These are phyloP conservation scores for Castanea sativa DNA, from an alignment of 306 rosid genomes.

Conservation along the genomic window DNA sequence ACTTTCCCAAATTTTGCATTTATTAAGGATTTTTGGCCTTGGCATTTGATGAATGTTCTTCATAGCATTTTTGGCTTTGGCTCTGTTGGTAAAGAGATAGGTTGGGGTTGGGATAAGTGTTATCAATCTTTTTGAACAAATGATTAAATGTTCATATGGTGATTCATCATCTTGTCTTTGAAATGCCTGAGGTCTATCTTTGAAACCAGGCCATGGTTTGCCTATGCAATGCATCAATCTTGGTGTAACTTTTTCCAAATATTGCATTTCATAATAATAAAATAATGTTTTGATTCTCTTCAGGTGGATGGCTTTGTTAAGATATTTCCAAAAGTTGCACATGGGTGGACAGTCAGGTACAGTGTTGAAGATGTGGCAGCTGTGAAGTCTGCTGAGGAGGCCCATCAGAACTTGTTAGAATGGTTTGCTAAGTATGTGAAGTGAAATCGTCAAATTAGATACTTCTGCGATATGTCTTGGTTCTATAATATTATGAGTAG, in stretches of 20 bases:
- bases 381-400: constrained; percentile 49
- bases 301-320: constrained; percentile 38
- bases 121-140: neutral
- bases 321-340: constrained; percentile 47
- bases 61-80: neutral
- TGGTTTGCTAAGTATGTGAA: constrained; percentile 46
- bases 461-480: neutral
- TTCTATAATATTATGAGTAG: neutral
- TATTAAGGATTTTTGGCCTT: neutral
- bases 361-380: constrained; percentile 33
- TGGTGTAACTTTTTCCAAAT: neutral
- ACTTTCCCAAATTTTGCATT: no score
- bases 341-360: constrained; percentile 56
- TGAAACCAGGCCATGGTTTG: neutral
- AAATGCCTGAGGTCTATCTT: neutral
- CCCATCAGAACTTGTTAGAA: constrained; percentile 40
- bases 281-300: neutral
- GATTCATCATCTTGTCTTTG: neutral
- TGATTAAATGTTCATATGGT: neutral
- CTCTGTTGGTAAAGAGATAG: neutral
- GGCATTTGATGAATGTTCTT: neutral
- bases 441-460: constrained; percentile 7
- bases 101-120: neutral
- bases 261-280: neutral
- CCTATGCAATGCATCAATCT: neutral